A percentile compares a stretch with the other conserved stretches of the same genome.
These are phyloP conservation scores for Starmerella kuoi DNA, from an alignment of 805 yeast genomes.

Conservation along the genomic window DNA sequence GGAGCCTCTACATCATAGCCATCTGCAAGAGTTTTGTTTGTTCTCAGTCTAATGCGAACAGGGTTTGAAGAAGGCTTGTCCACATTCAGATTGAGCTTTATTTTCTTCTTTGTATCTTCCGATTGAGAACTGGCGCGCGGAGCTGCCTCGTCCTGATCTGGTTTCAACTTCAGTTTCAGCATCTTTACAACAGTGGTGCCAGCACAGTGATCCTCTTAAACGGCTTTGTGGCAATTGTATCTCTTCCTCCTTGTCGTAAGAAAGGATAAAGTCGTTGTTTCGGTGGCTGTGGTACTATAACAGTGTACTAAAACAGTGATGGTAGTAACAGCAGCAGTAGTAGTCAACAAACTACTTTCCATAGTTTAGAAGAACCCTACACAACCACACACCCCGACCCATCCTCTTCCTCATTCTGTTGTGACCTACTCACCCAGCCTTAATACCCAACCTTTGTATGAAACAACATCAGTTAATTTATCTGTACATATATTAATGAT, in stretches of 20 bases:
- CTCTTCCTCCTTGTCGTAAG: no score
- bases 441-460: no score
- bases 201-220: background rate
- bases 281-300: no score
- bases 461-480: no score
- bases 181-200: constrained; percentile 13
- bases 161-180: constrained; percentile 24
- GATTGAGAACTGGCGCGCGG: background rate
- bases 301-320: no score
- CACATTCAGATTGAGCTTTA: constrained; percentile 15
- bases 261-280: no score
- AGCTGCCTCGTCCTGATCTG: constrained; percentile 7
- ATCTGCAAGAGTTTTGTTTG: constrained; percentile 71
- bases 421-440: no score
- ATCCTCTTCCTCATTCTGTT: no score
- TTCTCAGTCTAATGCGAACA: constrained; percentile 43
- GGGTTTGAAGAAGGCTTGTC: constrained; percentile 16
- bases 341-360: no score
- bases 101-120: background rate
- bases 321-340: no score
- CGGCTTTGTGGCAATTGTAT: background rate
- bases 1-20: constrained; percentile 97
- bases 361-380: no score
- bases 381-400: no score
- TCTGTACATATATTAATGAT: background rate